phyloP scores from a whole-genome alignment of 1,284 basidiomycete species.

The Cryptococcus sp. region DNA sequence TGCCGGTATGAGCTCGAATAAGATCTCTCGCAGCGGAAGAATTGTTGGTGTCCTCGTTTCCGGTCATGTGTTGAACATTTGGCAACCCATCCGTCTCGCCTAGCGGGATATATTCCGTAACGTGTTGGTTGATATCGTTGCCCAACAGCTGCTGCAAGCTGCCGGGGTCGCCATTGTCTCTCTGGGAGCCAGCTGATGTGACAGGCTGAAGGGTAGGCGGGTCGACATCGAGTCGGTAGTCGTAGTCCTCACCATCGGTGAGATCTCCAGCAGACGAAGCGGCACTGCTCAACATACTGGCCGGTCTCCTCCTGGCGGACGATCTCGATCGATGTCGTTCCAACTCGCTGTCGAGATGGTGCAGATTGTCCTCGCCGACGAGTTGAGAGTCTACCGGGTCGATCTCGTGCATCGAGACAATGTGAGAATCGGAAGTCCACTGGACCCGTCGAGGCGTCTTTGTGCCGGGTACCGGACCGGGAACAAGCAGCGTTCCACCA shows the following conservation, averaged over 20 bases:
- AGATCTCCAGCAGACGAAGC: slow-evolving; percentile 18
- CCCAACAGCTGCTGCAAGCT: slow-evolving; percentile 21
- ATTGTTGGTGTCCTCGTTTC: slow-evolving; percentile 13
- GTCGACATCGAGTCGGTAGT: slow-evolving; percentile 42
- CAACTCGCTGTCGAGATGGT: slow-evolving; percentile 32
- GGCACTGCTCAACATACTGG: slow-evolving; percentile 14
- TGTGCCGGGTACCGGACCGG: slow-evolving; percentile 10
- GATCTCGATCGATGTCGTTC: slow-evolving; percentile 28
- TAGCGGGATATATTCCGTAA: slow-evolving; percentile 42
- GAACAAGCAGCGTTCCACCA: slow-evolving; percentile 1
- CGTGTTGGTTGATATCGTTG: slow-evolving; percentile 27
- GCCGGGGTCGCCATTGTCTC: slow-evolving; percentile 6
- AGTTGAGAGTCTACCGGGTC: slow-evolving; percentile 12
- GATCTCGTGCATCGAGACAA: slow-evolving; percentile 31
- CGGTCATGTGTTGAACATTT: slow-evolving; percentile 22
- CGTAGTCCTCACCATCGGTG: slow-evolving; percentile 40
- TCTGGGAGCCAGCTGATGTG: slow-evolving; percentile 3
- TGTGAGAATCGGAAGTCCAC: slow-evolving; percentile 41
- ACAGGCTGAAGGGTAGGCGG: slow-evolving; percentile 12
- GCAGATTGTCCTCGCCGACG: slow-evolving; percentile 31
- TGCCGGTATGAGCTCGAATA: slow-evolving; percentile 45
- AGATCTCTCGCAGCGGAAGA: slow-evolving; percentile 37
- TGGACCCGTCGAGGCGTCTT: slow-evolving; percentile 44
- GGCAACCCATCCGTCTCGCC: slow-evolving; percentile 49
- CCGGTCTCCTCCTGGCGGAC: slow-evolving; percentile 12